Evolutionary conservation across 2,329 filamentous ascomycete species (phyloP).

Genomic region (Microdochium trichocladiopsis): DNA sequence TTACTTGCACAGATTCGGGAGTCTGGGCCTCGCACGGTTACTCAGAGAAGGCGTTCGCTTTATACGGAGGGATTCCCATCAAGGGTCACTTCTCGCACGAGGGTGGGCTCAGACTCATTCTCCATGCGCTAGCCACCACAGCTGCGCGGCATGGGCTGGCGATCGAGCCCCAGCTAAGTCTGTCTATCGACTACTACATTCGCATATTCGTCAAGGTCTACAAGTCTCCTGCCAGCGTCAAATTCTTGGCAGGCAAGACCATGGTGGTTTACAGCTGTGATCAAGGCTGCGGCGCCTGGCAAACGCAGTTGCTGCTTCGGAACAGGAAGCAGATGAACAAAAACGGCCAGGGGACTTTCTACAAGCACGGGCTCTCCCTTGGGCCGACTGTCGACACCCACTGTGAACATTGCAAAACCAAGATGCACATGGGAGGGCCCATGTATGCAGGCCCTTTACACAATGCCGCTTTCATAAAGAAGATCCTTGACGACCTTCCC

Average conservation of each 20-base stretch:
- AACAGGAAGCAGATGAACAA: slow-evolving; percentile 63
- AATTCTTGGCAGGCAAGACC: slow-evolving; percentile 82
- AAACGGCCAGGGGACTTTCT: slow-evolving; percentile 61
- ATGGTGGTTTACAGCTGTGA: slow-evolving; percentile 94
- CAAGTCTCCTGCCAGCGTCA: slow-evolving; percentile 77
- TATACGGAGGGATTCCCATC: slow-evolving; percentile 86
- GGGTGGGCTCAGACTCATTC: slow-evolving; percentile 76
- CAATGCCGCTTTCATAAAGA: slow-evolving; percentile 73
- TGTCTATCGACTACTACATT: slow-evolving; percentile 94
- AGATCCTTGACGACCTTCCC: slow-evolving; percentile 67
- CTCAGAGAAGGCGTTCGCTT: slow-evolving; percentile 83
- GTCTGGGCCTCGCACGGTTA: slow-evolving; percentile 95
- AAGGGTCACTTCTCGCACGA: slow-evolving; percentile 87
- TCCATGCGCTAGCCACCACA: slow-evolving; percentile 73
- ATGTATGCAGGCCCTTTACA: slow-evolving; percentile 94
- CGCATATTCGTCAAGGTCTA: slow-evolving; percentile 80
- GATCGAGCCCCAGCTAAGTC: slow-evolving; percentile 83
- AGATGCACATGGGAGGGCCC: slow-evolving; percentile 81
- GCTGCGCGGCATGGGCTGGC: slow-evolving; percentile 81
- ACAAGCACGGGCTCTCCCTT: slow-evolving; percentile 70
- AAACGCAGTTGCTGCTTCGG: slow-evolving; percentile 69
- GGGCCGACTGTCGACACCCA: slow-evolving; percentile 58
- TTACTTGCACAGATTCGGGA: slow-evolving; percentile 93
- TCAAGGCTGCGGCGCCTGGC: slow-evolving; percentile 84
- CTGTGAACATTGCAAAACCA: slow-evolving; percentile 80